Evolutionary conservation across 1,139 yeast species (phyloP).

Genomic region (Candida sanyaensis): DNA sequence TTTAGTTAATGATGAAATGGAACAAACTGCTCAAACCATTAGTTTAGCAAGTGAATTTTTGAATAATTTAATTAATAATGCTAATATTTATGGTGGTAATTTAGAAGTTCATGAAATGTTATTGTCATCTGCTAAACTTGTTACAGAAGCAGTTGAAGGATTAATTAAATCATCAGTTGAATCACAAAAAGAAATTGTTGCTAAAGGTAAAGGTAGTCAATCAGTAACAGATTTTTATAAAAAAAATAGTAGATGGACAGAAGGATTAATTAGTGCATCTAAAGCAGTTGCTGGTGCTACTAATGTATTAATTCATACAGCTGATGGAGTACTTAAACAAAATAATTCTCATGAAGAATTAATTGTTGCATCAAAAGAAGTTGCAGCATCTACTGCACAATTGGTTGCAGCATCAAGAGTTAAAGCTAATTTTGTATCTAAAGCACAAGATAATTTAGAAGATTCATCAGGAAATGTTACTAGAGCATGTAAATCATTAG

Average conservation of each 20-base stretch:
- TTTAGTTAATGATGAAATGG: slow-evolving; percentile 72
- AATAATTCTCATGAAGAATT: slow-evolving; percentile 76
- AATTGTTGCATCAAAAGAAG: slow-evolving; percentile 89
- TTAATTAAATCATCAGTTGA: slow-evolving; percentile 78
- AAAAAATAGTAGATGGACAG: slow-evolving; percentile 92
- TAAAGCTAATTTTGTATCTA: slow-evolving; percentile 75
- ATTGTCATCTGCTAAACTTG: slow-evolving; percentile 76
- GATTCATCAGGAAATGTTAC: slow-evolving; percentile 69
- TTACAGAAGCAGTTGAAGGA: slow-evolving; percentile 75
- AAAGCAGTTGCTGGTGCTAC: slow-evolving; percentile 88
- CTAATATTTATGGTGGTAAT: slow-evolving; percentile 59
- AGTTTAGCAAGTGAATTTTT: slow-evolving; percentile 66
- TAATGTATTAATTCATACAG: slow-evolving; percentile 74
- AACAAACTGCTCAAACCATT: slow-evolving; percentile 69
- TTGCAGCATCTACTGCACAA: slow-evolving; percentile 92
- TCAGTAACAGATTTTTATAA: slow-evolving; percentile 79
- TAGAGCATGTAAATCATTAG: slow-evolving; percentile 72
- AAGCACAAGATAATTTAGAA: slow-evolving; percentile 77
- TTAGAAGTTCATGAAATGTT: slow-evolving; percentile 77
- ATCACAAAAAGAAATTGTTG: slow-evolving; percentile 81
- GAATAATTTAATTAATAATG: slow-evolving; percentile 53
- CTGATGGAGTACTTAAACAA: slow-evolving; percentile 77
- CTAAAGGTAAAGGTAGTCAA: slow-evolving; percentile 65
- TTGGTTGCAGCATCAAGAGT: slow-evolving; percentile 91
- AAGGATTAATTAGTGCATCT: slow-evolving; percentile 89